Evolutionary conservation across 1,284 basidiomycete genomes (phyloP), one percentile per base, ranked within the genome.

Genomic region (Pseudozyma pruni): DNA sequence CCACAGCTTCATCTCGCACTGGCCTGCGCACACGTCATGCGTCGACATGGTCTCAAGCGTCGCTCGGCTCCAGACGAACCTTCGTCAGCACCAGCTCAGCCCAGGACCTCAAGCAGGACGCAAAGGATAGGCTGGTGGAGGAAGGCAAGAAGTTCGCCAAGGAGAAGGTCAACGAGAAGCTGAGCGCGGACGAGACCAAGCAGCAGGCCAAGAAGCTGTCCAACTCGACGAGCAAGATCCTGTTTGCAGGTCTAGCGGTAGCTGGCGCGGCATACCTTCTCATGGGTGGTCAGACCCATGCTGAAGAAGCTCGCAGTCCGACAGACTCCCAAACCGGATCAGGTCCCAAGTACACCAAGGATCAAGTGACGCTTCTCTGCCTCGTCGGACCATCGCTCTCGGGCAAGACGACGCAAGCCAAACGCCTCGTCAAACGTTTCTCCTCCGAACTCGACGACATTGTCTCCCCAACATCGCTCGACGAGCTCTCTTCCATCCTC

Each of bases 401-500:
- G 5, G 73, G 75, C 14, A 77, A 75, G 45, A 50, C 58, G 0
- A 71, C 67, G 13, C 75, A 77, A 47, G 61, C 74, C 7, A 52
- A 72, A 31, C 61, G 74, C 7, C 54, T 74, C 13, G 22, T 60
- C 10, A 59, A 70, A 11, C 56, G 70, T 9, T 77, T 77, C 48
- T 27, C 53, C 19, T 37, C 38, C 19, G 46, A 68, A 16, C 45
- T 72, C 5, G 51, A 67, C 34, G 58, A 50, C 37, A 48, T 52
- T 20, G 55, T 70, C 29, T 17, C 32, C 20, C 52, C 70, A 11
- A 50, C 22, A 8, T 53, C 49, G 4, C 17, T 68, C 31, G 53
- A 68, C 6, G 45, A 68, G 17, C 53, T 68, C 20, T 17, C 19
- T 9, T 34, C 33, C n/a, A 57, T 61, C 35, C 43, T 70, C 32